phyloP scores from a whole-genome alignment of 2,329 filamentous ascomycete species.

The Ceratocystis diversiconidia region DNA sequence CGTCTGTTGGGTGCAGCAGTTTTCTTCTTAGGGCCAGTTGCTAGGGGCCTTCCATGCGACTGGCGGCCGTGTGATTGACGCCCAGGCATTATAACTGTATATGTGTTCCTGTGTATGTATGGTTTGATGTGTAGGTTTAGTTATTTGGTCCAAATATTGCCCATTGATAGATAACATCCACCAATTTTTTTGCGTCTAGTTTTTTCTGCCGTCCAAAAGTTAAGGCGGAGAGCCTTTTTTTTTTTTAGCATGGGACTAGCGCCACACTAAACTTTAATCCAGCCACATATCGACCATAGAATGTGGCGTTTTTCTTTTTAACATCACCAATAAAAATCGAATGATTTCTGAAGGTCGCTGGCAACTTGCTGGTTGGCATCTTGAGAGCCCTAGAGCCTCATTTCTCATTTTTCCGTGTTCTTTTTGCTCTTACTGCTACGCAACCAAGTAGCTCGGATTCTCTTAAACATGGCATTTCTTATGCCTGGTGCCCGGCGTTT shows the following conservation, averaged over 20 bases:
- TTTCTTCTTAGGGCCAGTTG: conserved; percentile 22
- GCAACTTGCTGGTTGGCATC: background rate
- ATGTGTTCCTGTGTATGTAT: conserved; percentile 1
- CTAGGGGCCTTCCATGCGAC: conserved; percentile 29
- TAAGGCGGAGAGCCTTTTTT: conserved; percentile 18
- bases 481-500: conserved; percentile 17
- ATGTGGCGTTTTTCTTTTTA: conserved; percentile 9
- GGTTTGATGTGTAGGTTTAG: conserved; percentile 1
- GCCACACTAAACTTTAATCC: conserved; percentile 1
- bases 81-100: conserved; percentile 36
- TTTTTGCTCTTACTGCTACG: background rate
- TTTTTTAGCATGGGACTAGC: conserved; percentile 16
- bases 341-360: conserved; percentile 10
- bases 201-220: conserved; percentile 20
- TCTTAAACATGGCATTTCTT: conserved; percentile 14
- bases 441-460: background rate
- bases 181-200: conserved; percentile 10
- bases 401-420: background rate
- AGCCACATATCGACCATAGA: background rate
- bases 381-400: background rate
- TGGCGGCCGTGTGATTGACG: conserved; percentile 44
- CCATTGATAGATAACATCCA: background rate
- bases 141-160: background rate
- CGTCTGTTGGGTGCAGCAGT: conserved; percentile 25
- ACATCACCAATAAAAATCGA: conserved; percentile 14